Evolutionary conservation across 257 asterid species (phyloP).

Genomic region (Leonotis leonurus): DNA sequence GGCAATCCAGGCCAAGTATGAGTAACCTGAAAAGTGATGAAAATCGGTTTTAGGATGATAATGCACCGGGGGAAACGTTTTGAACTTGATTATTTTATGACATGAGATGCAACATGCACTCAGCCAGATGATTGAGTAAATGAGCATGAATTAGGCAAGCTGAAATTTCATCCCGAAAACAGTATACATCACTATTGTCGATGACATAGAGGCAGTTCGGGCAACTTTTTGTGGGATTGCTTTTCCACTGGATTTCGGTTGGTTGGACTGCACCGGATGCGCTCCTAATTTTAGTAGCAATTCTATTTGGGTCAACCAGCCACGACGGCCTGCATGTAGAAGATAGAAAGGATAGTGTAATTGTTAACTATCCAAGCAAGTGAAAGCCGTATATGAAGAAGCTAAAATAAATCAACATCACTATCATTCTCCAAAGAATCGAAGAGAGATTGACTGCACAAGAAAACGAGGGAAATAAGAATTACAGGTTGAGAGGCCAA

Average conservation of each 20-base stretch:
- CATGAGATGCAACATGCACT: neutral
- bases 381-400: neutral
- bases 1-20: conserved; percentile 98
- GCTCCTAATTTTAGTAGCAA: conserved; percentile 81
- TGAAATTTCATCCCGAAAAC: neutral
- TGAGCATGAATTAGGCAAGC: neutral
- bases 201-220: conserved; percentile 67
- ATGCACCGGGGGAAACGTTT: no score
- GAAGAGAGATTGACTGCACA: neutral
- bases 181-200: conserved; percentile 74
- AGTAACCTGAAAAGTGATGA: conserved; percentile 39
- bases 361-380: conserved; percentile 3
- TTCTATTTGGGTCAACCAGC: conserved; percentile 77
- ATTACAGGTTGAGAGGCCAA: neutral
- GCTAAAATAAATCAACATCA: neutral
- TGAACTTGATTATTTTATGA: no score
- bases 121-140: neutral
- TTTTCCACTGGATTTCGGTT: conserved; percentile 49
- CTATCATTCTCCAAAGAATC: neutral
- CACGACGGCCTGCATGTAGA: conserved; percentile 73
- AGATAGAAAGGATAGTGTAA: conserved; percentile 6
- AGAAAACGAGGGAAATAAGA: neutral
- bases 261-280: conserved; percentile 68
- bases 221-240: conserved; percentile 86
- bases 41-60: neutral